Evolutionary conservation across 2,329 filamentous ascomycete species (phyloP).

Genomic region (Hawksworthiomyces lignivorus): DNA sequence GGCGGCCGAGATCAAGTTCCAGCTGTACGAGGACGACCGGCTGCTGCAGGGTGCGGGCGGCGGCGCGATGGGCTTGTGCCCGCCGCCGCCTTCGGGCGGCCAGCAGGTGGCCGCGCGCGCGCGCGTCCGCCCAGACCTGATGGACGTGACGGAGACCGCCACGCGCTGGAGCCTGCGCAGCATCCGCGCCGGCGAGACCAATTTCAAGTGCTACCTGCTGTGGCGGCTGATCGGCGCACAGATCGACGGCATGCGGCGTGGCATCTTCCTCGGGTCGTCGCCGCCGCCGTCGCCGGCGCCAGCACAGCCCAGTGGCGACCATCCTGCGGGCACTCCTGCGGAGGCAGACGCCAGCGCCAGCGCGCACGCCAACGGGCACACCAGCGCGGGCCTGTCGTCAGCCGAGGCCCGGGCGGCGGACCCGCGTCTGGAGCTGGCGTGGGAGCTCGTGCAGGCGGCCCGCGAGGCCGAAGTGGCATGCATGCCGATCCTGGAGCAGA

Average conservation of each 20-base stretch:
- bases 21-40: slow-evolving; percentile 30
- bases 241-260: slow-evolving; percentile 32
- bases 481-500: slow-evolving; percentile 19
- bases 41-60: not conserved
- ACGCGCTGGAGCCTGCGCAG: slow-evolving; percentile 6
- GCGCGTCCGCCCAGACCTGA: slow-evolving; percentile 1
- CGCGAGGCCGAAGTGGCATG: slow-evolving; percentile 17
- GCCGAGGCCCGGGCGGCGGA: slow-evolving; percentile 23
- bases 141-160: slow-evolving; percentile 3
- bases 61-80: not conserved
- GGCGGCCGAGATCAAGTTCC: slow-evolving; percentile 36
- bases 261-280: too few species aligned
- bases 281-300: too few species aligned
- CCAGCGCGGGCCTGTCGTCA: slow-evolving; percentile 26
- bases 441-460: slow-evolving; percentile 2
- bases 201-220: slow-evolving; percentile 46
- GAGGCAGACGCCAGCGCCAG: too few species aligned
- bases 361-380: too few species aligned
- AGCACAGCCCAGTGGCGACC: too few species aligned
- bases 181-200: slow-evolving; percentile 34
- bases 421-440: not conserved
- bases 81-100: not conserved
- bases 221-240: slow-evolving; percentile 29
- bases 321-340: too few species aligned
- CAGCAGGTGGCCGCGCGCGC: not conserved